These are phyloP conservation scores for Aspergillus sp. DNA, from an alignment of 2,329 filamentous ascomycete species.

Conservation along the genomic window DNA sequence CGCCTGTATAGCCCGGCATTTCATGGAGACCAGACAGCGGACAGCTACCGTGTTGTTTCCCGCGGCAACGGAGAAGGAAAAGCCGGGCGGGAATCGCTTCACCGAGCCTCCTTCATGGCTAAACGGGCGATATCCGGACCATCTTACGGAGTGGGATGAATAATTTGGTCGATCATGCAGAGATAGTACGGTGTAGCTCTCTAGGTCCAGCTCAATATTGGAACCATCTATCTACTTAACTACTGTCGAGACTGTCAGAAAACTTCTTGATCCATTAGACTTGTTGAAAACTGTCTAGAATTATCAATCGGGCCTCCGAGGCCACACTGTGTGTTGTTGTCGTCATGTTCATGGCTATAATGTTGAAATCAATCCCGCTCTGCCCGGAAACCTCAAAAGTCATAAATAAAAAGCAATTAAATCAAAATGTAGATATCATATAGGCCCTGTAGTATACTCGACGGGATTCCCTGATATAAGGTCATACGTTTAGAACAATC, in stretches of 20 bases:
- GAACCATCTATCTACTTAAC: too few species aligned
- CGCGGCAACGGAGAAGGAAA: slow-evolving; percentile 8
- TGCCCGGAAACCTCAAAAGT: background rate
- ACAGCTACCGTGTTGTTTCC: slow-evolving; percentile 6
- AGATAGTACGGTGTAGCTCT: too few species aligned
- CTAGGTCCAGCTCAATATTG: too few species aligned
- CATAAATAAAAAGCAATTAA: background rate
- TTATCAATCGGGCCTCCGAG: too few species aligned
- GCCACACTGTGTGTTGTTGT: slow-evolving; percentile 3
- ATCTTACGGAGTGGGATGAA: too few species aligned
- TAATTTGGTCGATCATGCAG: too few species aligned
- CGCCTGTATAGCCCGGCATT: too few species aligned
- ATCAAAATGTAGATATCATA: background rate
- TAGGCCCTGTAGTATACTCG: background rate
- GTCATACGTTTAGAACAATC: slow-evolving; percentile 68
- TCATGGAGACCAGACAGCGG: background rate
- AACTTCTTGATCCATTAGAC: too few species aligned
- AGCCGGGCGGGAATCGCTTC: slow-evolving; percentile 4
- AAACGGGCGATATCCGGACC: too few species aligned
- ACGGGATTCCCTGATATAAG: background rate
- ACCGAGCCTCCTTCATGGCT: slow-evolving; percentile 4
- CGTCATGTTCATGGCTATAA: slow-evolving; percentile 8
- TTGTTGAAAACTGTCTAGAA: too few species aligned
- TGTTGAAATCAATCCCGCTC: slow-evolving; percentile 18
- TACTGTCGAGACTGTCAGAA: too few species aligned